phyloP scores from a whole-genome alignment of 2,329 filamentous ascomycete species.

The Leptographium wingfieldii region DNA sequence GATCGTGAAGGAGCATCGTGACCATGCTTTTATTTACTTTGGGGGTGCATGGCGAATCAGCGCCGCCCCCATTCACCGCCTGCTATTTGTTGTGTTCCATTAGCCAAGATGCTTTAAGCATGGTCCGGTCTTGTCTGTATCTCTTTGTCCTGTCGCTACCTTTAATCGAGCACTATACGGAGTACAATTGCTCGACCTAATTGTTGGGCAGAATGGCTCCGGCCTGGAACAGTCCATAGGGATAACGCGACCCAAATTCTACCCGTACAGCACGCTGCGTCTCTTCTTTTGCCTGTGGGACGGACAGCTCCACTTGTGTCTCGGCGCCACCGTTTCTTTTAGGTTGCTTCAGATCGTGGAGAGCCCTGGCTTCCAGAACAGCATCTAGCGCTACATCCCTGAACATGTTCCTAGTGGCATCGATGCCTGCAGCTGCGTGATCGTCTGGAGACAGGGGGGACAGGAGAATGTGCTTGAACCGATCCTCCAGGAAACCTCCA shows the following conservation, averaged over 20 bases:
- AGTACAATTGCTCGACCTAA: not conserved
- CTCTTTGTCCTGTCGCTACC: not conserved
- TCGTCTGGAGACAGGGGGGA: not conserved
- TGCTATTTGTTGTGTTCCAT: not conserved
- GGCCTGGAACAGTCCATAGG: not conserved
- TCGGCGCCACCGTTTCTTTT: not conserved
- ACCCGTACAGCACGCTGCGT: no score
- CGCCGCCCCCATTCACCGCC: not conserved
- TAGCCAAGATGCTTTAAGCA: not conserved
- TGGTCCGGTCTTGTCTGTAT: not conserved
- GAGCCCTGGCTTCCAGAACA: not conserved
- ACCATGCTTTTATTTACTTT: not conserved
- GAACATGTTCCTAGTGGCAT: not conserved
- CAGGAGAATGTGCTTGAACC: constrained; percentile 5
- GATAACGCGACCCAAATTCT: not conserved
- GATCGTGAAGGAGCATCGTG: not conserved
- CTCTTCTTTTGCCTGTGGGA: not conserved
- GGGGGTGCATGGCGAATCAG: not conserved
- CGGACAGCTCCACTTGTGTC: not conserved
- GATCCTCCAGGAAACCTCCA: constrained; percentile 3
- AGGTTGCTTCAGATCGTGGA: not conserved
- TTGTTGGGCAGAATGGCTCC: not conserved
- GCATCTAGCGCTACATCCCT: not conserved
- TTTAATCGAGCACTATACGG: not conserved
- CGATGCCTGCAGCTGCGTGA: not conserved